Base-by-base conservation (phyloP, 345 rosid genomes). In the Eucalyptus pumila region DNA sequence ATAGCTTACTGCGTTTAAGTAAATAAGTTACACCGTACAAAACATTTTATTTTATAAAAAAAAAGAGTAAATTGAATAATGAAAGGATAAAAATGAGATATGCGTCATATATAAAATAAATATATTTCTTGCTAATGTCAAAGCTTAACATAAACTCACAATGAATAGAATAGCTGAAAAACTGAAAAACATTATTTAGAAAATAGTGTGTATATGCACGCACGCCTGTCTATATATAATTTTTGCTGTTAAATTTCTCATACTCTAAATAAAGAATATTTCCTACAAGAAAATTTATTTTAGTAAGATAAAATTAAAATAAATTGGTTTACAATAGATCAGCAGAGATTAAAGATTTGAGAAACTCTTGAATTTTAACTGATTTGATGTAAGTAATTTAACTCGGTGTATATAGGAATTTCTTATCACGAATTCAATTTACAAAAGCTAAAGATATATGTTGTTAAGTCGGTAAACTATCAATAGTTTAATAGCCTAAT, bases 141-240 rank as follows among this genome's bases (percentile, higher is more conserved):
- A 62, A 30, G 19, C 34, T 4, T 62, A 62, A 62, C 72, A 27
- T 62, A 7, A 14, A n/a, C 76, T 30, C 76, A n/a, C 21, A n/a
- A n/a, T 32, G 19, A 65, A 14, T 65, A n/a, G 9, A 65, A 65
- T 14, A n/a, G 21, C 40, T 65, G 37, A 65, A 7, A 65, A 65
- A n/a, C 16, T 0, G 0, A n/a, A 58, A n/a, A 1, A 14, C 34
- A 14, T n/a, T 0, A 62, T 62, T 30, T 62, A 6, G 32, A 62
- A 62, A 62, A 62, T 62, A 30, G 34, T 30, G n/a, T 62, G 34
- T 13, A 4, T 30, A 1, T 7, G 34, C 4, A 1, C 1, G 69
- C 69, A 6, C 3, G 8, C 7, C 1, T 30, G 3, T 62, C 14
- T 62, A 62, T 62, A 11, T 24, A 26, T 26, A 50, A 1, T 27